A percentile compares a stretch with the other conserved stretches of the same genome.
phyloP scores from a whole-genome alignment of 2,329 filamentous ascomycete species.

The Sordariomycetes sp. region DNA sequence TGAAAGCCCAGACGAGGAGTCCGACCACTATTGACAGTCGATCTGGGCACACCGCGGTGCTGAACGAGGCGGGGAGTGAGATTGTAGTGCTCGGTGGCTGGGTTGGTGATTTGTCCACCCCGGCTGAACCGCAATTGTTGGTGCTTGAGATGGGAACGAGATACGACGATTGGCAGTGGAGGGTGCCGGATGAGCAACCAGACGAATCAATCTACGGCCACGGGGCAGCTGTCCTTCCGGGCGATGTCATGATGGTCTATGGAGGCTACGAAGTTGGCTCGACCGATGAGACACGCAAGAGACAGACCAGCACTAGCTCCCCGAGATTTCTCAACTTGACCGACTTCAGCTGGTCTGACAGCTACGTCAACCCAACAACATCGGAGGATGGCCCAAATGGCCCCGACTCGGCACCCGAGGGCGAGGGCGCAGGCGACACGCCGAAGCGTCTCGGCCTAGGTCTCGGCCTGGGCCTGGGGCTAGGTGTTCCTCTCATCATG shows the following conservation, averaged over 20 bases:
- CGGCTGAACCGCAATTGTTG: slow-evolving; percentile 74
- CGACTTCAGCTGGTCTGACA: slow-evolving; percentile 40
- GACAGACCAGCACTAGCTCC: slow-evolving; percentile 16
- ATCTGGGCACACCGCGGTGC: slow-evolving; percentile 79
- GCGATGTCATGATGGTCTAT: slow-evolving; percentile 60
- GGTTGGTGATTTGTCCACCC: slow-evolving; percentile 71
- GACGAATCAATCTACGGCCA: slow-evolving; percentile 50
- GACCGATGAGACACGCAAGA: slow-evolving; percentile 19
- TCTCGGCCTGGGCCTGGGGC: slow-evolving; percentile 55
- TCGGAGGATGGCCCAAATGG: neutral
- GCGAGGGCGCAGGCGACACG: slow-evolving; percentile 9
- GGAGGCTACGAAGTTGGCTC: slow-evolving; percentile 47
- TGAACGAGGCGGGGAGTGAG: slow-evolving; percentile 69
- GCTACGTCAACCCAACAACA: slow-evolving; percentile 36
- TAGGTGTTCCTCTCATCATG: slow-evolving; percentile 37
- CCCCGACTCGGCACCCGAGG: slow-evolving; percentile 11
- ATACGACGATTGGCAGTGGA: slow-evolving; percentile 70
- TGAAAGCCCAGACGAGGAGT: too few relatives aligned
- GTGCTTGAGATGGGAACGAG: slow-evolving; percentile 67
- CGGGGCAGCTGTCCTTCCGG: slow-evolving; percentile 52
- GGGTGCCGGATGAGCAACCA: slow-evolving; percentile 44
- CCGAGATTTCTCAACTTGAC: slow-evolving; percentile 48
- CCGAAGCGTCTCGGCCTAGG: slow-evolving; percentile 43
- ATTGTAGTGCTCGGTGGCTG: slow-evolving; percentile 82
- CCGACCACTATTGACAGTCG: slow-evolving; percentile 61